phyloP scores from a whole-genome alignment of 192 early-diverging fungal genomes.

The Coemansia sp. region DNA sequence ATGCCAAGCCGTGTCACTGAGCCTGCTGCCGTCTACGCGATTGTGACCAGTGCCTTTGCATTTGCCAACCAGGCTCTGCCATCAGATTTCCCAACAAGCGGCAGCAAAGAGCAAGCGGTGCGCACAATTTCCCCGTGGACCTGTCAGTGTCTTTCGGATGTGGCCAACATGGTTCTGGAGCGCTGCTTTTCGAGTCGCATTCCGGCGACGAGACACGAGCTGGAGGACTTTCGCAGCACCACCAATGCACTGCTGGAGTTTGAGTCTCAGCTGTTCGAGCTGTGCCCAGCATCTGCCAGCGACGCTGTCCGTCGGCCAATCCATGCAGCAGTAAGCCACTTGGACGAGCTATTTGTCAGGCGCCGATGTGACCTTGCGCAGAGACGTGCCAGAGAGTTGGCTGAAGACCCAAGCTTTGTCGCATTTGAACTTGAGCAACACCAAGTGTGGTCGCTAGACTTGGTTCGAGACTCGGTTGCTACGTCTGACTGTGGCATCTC shows the following conservation, averaged over 20 bases:
- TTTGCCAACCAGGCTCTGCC: slow-evolving; percentile 10
- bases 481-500: neutral
- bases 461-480: neutral
- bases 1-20: neutral
- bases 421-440: slow-evolving; percentile 10
- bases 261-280: slow-evolving; percentile 17
- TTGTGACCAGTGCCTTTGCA: slow-evolving; percentile 3
- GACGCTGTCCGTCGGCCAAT: slow-evolving; percentile 13
- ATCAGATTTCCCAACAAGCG: neutral
- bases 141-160: neutral
- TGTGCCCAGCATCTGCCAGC: neutral
- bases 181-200: slow-evolving; percentile 26
- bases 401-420: slow-evolving; percentile 21
- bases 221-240: slow-evolving; percentile 3
- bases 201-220: slow-evolving; percentile 14
- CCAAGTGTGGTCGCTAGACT: slow-evolving; percentile 24
- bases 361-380: slow-evolving; percentile 22
- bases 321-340: slow-evolving; percentile 1
- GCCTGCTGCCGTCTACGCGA: neutral
- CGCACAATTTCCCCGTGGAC: neutral
- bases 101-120: neutral
- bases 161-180: slow-evolving; percentile 23
- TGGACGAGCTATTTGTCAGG: slow-evolving; percentile 24
- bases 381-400: slow-evolving; percentile 10
- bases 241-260: slow-evolving; percentile 18